Percentiles rank a stretch among this genome's conserved stretches.
Conservation (phyloP, 352 stramenopile genomes). For the Phytophthora pistaciae region DNA sequence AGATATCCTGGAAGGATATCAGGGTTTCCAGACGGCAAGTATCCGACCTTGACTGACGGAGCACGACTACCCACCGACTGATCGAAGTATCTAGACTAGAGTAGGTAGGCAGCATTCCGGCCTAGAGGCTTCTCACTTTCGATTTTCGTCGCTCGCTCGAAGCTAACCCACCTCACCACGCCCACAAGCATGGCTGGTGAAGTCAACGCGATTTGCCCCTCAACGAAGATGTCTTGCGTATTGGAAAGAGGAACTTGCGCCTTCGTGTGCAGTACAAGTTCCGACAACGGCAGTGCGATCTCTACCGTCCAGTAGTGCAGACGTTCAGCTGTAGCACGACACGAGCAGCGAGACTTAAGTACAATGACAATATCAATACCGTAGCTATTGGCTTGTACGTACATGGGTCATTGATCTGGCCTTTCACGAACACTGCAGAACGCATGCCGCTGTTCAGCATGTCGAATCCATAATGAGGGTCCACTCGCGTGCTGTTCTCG, state of each 20-base stretch:
- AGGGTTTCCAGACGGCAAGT: no score
- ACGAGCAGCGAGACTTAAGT: constrained; percentile 1
- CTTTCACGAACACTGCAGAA: constrained; percentile 64
- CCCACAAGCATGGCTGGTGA: no score
- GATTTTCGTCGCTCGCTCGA: no score
- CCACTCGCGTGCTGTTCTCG: constrained; percentile 86
- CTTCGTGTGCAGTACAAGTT: constrained; percentile 55
- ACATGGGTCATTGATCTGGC: constrained; percentile 69
- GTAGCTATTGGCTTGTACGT: constrained; percentile 1
- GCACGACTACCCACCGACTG: no score
- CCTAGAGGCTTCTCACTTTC: no score
- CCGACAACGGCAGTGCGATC: constrained; percentile 74
- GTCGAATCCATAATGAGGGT: constrained; percentile 72
- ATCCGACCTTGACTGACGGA: no score
- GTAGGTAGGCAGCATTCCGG: no score
- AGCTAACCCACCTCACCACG: no score
- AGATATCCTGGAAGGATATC: no score
- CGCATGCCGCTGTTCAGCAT: constrained; percentile 61
- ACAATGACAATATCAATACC: not conserved
- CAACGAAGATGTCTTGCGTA: no score
- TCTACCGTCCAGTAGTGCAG: constrained; percentile 86
- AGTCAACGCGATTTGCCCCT: no score
- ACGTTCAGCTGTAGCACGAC: constrained; percentile 28
- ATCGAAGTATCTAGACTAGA: no score
- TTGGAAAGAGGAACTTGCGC: constrained; percentile 52